Evolutionary conservation across 305 asterid genomes (phyloP).

Genomic region (Fraxinus dipetala): DNA sequence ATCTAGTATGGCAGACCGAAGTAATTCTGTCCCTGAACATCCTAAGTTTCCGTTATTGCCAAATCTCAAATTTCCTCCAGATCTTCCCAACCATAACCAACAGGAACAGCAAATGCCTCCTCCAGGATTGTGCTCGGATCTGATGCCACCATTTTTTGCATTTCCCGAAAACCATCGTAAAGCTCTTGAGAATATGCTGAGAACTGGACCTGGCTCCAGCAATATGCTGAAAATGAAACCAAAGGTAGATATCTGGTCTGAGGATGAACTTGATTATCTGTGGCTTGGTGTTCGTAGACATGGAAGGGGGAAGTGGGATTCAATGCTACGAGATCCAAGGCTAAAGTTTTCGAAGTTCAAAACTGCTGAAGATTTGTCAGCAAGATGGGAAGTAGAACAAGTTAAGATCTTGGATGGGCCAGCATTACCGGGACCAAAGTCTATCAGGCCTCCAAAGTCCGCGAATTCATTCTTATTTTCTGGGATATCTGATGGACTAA

Average conservation of each 20-base stretch:
- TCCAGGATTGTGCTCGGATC: constrained; percentile 55
- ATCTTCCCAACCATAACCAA: constrained; percentile 47
- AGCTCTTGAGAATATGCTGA: constrained; percentile 69
- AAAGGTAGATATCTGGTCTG: constrained; percentile 68
- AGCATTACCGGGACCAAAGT: constrained; percentile 29
- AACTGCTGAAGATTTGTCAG: constrained; percentile 60
- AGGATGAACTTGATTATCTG: constrained; percentile 83
- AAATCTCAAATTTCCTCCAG: constrained; percentile 59
- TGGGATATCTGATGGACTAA: constrained; percentile 49
- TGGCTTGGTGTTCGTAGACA: constrained; percentile 93
- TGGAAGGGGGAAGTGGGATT: constrained; percentile 83
- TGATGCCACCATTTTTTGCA: constrained; percentile 54
- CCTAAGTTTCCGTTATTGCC: constrained; percentile 68
- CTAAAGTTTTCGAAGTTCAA: constrained; percentile 69
- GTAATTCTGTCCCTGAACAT: constrained; percentile 39
- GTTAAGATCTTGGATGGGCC: constrained; percentile 64
- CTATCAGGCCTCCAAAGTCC: constrained; percentile 41
- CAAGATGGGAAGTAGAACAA: constrained; percentile 92
- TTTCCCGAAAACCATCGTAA: constrained; percentile 85
- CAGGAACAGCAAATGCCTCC: constrained; percentile 59
- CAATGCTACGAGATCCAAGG: constrained; percentile 78
- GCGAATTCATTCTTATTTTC: constrained; percentile 33
- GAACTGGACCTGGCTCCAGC: constrained; percentile 71
- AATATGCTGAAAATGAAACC: constrained; percentile 45
- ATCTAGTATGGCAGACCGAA: constrained; percentile 51